Percentiles rank a stretch among this genome's conserved stretches.
Conservation (phyloP, 1,284 basidiomycete species). For the Tausonia pullulans region DNA sequence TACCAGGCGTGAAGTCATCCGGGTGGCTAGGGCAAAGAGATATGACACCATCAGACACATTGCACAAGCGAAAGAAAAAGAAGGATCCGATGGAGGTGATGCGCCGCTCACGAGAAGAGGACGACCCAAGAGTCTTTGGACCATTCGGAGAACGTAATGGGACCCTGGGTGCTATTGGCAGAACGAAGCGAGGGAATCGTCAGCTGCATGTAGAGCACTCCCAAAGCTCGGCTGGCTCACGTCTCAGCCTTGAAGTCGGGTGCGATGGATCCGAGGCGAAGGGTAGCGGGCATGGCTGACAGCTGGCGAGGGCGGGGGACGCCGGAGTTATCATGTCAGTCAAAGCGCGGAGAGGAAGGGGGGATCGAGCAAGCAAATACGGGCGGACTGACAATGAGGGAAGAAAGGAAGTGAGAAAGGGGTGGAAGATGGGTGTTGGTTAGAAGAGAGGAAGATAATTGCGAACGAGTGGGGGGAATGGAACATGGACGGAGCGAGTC, state of each 20-base stretch:
- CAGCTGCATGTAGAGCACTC: conserved; percentile 15
- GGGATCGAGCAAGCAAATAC: background rate
- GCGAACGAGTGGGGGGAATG: too few species aligned
- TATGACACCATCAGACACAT: too few species aligned
- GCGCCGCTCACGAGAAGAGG: background rate
- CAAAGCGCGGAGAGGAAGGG: background rate
- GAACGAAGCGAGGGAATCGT: background rate
- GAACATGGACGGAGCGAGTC: too few species aligned
- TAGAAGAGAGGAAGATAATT: too few species aligned
- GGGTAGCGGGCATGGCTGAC: background rate
- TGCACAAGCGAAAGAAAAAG: too few species aligned
- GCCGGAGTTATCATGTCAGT: background rate
- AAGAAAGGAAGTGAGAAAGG: background rate
- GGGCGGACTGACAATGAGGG: background rate
- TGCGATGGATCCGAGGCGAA: conserved; percentile 14
- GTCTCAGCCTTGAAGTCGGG: conserved; percentile 45
- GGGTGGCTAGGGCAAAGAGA: too few species aligned
- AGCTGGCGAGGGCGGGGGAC: background rate
- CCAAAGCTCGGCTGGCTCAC: conserved; percentile 13
- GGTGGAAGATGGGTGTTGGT: too few species aligned
- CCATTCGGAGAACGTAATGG: conserved; percentile 84
- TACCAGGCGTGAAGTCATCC: too few species aligned
- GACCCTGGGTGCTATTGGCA: conserved; percentile 37
- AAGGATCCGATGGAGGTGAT: too few species aligned
- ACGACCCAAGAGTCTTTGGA: conserved; percentile 76